Conservation (phyloP, 208 protist genomes). For the Crithidia acanthocephali region DNA sequence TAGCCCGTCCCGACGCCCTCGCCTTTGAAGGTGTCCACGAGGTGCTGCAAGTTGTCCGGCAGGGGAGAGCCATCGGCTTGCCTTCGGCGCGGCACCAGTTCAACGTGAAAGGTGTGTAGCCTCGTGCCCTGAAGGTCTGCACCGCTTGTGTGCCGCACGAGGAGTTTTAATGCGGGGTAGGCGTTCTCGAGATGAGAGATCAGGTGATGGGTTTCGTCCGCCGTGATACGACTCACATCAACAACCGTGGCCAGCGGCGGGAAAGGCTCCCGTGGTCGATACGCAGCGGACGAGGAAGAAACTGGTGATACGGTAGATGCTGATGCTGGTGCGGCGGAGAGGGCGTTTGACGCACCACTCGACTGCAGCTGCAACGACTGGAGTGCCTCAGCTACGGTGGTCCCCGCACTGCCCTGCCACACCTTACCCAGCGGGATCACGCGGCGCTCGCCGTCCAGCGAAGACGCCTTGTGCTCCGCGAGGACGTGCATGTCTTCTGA, state of each 20-base stretch:
- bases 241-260: conserved; percentile 12
- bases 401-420: conserved; percentile 14
- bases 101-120: conserved; percentile 67
- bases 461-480: conserved; percentile 12
- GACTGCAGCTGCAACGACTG: conserved; percentile 11
- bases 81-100: conserved; percentile 28
- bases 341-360: neutral
- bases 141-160: conserved; percentile 61
- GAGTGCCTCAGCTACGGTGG: conserved; percentile 25
- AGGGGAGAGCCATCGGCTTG: neutral
- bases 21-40: conserved; percentile 57
- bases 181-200: conserved; percentile 16
- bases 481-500: conserved; percentile 29
- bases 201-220: conserved; percentile 19
- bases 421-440: neutral
- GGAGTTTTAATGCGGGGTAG: conserved; percentile 55
- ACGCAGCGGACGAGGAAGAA: neutral
- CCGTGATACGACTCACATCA: conserved; percentile 11
- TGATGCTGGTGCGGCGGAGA: neutral
- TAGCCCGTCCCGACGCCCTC: conserved; percentile 50
- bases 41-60: conserved; percentile 32
- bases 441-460: neutral
- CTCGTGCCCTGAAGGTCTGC: conserved; percentile 56
- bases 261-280: neutral
- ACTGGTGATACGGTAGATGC: neutral